Base-by-base conservation (phyloP, 305 asterid species). In the Plantago coronopus region DNA sequence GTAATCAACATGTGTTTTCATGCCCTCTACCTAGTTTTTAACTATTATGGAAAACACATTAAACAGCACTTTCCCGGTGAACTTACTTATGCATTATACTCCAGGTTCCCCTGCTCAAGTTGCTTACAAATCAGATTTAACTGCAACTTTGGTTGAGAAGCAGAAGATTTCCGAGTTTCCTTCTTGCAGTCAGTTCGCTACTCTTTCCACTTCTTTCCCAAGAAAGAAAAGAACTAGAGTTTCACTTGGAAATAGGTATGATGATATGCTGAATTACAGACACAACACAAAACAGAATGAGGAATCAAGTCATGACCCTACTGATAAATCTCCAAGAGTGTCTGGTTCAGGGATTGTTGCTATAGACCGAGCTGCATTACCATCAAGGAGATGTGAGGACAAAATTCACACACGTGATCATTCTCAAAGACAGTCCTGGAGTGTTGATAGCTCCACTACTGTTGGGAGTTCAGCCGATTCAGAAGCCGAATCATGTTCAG, bases 401-500 rank as follows among this genome's bases (percentile, higher is more conserved):
- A 17, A 18, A 48, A 27, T 0, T 49, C n/a, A 3, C 7, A 29
- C 55, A 20, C n/a, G 27, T 18, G 4, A 9, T 9, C 3, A 22
- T 51, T 51, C 38, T 23, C 38, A 22, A 19, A 23, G 37, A 23
- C 38, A 51, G 15, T n/a, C 11, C 18, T 22, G 18, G 37, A 14
- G 9, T 51, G 40, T 34, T 34, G 13, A 34, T 34, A 51, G 12
- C 57, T 51, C 57, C 38, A 9, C 9, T 34, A 9, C 9, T 34
- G 40, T 6, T 34, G 40, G 11, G 8, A 34, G 40, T 7, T 34
- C 9, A 34, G 23, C 25, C 17, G 57, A 22, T 51, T 51, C 57
- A 0, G 57, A 51, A 5, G 57, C 14, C 19, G 57, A 23, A 51
- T 23, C 38, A 51, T 51, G 31, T 51, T 51, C 57, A 51, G 57